phyloP scores from a whole-genome alignment of 2,329 filamentous ascomycete genomes.

The Cladorrhinum sp. region DNA sequence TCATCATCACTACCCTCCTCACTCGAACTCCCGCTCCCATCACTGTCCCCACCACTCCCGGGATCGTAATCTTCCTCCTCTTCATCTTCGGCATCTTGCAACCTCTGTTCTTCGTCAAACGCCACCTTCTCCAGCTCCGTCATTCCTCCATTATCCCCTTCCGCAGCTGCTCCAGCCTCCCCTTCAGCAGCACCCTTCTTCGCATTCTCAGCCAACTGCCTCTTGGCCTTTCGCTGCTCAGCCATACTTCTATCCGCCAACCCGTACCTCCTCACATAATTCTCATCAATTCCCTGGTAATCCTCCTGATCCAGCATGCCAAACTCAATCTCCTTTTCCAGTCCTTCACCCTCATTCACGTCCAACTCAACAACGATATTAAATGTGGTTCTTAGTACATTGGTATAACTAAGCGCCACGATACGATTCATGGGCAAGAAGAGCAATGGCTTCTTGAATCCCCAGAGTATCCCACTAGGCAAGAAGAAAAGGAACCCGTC shows the following conservation, averaged over 20 bases:
- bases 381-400: constrained; percentile 65
- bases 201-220: constrained; percentile 57
- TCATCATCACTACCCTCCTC: constrained; percentile 53
- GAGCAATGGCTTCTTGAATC: constrained; percentile 66
- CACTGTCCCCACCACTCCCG: constrained; percentile 57
- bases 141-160: constrained; percentile 38
- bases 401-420: constrained; percentile 63
- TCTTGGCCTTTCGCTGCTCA: constrained; percentile 63
- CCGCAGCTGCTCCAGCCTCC: constrained; percentile 33
- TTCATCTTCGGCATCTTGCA: constrained; percentile 61
- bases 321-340: constrained; percentile 62
- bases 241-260: constrained; percentile 68
- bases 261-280: constrained; percentile 58
- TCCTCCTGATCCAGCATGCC: constrained; percentile 68
- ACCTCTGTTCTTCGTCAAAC: constrained; percentile 48
- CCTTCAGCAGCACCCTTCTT: constrained; percentile 38
- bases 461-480: constrained; percentile 65
- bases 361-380: constrained; percentile 64
- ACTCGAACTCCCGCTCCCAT: constrained; percentile 49
- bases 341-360: constrained; percentile 40
- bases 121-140: constrained; percentile 51
- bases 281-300: constrained; percentile 59
- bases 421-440: constrained; percentile 62
- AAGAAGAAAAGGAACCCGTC: constrained; percentile 68
- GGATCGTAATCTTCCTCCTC: constrained; percentile 66